Percentiles rank a stretch among this genome's conserved stretches.
Evolutionary conservation across 2,329 filamentous ascomycete species (phyloP).

Genomic region (Phoma sp.): DNA sequence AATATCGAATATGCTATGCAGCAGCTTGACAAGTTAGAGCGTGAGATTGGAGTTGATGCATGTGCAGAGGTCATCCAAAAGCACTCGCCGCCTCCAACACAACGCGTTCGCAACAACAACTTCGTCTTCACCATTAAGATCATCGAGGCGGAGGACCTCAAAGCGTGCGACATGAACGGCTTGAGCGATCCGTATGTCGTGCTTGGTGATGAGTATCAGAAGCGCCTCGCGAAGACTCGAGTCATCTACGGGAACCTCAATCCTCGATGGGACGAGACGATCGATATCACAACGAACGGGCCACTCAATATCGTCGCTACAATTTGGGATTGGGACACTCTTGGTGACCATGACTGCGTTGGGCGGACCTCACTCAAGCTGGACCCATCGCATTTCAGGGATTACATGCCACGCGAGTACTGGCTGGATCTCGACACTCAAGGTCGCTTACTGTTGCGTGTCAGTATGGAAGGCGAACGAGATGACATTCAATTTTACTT

Average conservation of each 20-base stretch:
- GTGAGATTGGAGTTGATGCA: conserved; percentile 86
- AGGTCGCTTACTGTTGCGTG: conserved; percentile 82
- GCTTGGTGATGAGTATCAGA: conserved; percentile 95
- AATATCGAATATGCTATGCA: conserved; percentile 95
- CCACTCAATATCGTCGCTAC: conserved; percentile 94
- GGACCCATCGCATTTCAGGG: conserved; percentile 96
- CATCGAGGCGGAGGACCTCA: conserved; percentile 95
- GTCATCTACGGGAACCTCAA: conserved; percentile 90
- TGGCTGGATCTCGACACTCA: conserved; percentile 98
- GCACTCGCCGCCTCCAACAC: conserved; percentile 73
- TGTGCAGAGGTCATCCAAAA: conserved; percentile 82
- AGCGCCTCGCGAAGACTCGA: conserved; percentile 91
- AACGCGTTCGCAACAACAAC: conserved; percentile 73
- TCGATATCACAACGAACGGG: conserved; percentile 92
- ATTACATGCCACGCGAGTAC: conserved; percentile 94
- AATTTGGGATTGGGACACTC: conserved; percentile 97
- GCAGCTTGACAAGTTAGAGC: conserved; percentile 88
- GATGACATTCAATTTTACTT: conserved; percentile 99
- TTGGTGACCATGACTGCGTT: conserved; percentile 97
- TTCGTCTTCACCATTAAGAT: conserved; percentile 99
- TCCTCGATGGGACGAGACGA: conserved; percentile 94
- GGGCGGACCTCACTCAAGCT: conserved; percentile 96
- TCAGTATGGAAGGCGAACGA: conserved; percentile 98
- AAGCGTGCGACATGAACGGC: conserved; percentile 95
- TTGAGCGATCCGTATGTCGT: conserved; percentile 97